Base-by-base conservation (phyloP, 2,329 filamentous ascomycete genomes). In the Trichoderma pleuroti region DNA sequence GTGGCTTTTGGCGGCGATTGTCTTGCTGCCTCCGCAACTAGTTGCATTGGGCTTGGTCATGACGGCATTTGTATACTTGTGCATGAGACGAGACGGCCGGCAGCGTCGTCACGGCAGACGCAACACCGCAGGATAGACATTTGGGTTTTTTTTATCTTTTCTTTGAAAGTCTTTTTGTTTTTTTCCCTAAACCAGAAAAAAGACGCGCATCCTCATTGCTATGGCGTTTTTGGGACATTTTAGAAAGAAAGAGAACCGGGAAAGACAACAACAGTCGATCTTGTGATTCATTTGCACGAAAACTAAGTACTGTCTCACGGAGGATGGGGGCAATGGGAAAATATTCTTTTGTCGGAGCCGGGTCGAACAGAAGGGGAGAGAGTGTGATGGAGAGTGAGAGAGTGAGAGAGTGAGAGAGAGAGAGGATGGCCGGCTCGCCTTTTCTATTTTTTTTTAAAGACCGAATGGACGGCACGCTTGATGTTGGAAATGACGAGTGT, bases 21-120 rank as follows among this genome's bases (percentile, higher is more conserved):
- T 86, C 72, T 80, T 87, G 73, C 81, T 87, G 56, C 85, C 85
- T 70, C 77, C 77, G 63, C 79, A 79, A 74, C 76, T 86, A 70
- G 78, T 84, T 64, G 75, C 77, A 28, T 67, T 83, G 68, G 78
- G 82, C 71, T 75, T 80, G 61, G 72, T 80, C 62, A 76, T 75
- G 39, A 76, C 76, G 68, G 82, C 79, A 59, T 75, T 79, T 71
- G 77, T 82, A 76, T 86, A 85, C 76, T 74, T 82, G 76, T 81
- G 79, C 77, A 80, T 80, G 75, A 68, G 54, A 60, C 77, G 72
- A 74, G 72, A 76, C 69, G 73, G 75, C 72, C 70, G 73, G 71
- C 73, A 59, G 36, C 72, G 63, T 26, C 75, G 67, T 70, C 72
- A 68, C 72, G 75, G 66, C 71, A 74, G 72, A 71, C 73, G 67